Conservation (phyloP, 2,329 filamentous ascomycete genomes). For the Madurella fahalii region DNA sequence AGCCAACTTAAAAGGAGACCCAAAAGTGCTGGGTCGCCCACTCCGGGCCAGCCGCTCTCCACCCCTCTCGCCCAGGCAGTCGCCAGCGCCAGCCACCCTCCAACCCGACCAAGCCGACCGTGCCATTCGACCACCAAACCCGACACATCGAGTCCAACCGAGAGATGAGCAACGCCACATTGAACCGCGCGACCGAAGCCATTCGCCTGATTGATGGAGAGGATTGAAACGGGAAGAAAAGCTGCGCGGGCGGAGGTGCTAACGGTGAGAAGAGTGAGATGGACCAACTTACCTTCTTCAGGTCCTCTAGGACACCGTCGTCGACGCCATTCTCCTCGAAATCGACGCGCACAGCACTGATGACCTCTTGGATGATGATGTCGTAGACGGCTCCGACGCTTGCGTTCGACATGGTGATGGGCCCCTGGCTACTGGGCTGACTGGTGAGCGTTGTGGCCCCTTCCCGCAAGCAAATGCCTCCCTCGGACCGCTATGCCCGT, state of each 20-base stretch:
- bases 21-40: constrained; percentile 51
- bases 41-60: constrained; percentile 38
- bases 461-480: constrained; percentile 6
- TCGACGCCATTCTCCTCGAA: constrained; percentile 97
- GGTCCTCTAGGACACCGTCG: constrained; percentile 76
- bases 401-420: constrained; percentile 52
- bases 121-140: constrained; percentile 6
- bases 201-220: constrained; percentile 1
- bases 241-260: background rate
- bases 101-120: constrained; percentile 15
- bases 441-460: constrained; percentile 2
- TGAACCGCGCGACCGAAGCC: background rate
- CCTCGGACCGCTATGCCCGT: background rate
- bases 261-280: constrained; percentile 13
- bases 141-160: background rate
- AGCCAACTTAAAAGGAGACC: constrained; percentile 47
- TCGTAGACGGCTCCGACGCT: constrained; percentile 74
- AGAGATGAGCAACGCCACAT: background rate
- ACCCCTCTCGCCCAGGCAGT: constrained; percentile 31
- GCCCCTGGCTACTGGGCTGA: constrained; percentile 7
- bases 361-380: constrained; percentile 76
- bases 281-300: constrained; percentile 68
- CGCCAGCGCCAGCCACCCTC: constrained; percentile 12
- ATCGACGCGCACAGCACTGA: constrained; percentile 86
- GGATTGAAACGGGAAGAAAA: background rate